These are phyloP conservation scores for Epichloe hybrida DNA, from an alignment of 2,329 filamentous ascomycete species.

Conservation along the genomic window DNA sequence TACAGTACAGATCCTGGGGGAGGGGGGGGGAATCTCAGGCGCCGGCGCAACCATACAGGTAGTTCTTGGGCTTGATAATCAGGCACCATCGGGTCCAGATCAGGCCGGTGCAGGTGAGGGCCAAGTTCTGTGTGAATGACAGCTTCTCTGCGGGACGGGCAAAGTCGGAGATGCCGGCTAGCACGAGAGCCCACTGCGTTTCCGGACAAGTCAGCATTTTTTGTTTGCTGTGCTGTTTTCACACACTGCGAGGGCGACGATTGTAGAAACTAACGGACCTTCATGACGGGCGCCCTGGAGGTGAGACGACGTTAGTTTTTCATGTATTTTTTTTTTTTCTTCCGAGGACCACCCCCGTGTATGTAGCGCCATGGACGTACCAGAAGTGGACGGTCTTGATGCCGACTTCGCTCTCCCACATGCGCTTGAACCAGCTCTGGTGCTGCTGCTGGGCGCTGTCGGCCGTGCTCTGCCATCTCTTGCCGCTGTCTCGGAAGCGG, in stretches of 20 bases:
- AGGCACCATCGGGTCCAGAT: slow-evolving; percentile 99
- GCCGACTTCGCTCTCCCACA: slow-evolving; percentile 73
- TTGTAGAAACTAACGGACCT: slow-evolving; percentile 26
- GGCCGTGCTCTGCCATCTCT: slow-evolving; percentile 60
- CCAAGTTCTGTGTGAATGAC: slow-evolving; percentile 81
- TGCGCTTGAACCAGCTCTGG: slow-evolving; percentile 54
- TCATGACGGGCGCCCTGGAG: slow-evolving; percentile 84
- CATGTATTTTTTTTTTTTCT: too few relatives aligned
- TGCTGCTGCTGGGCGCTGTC: slow-evolving; percentile 29
- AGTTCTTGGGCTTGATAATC: slow-evolving; percentile 87
- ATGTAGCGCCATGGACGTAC: slow-evolving; percentile 29
- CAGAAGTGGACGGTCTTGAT: slow-evolving; percentile 97
- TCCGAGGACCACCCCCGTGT: too few relatives aligned
- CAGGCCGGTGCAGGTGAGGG: slow-evolving; percentile 76
- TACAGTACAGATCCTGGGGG: background rate
- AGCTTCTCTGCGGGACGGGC: slow-evolving; percentile 83
- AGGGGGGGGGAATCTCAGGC: background rate
- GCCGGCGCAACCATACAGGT: slow-evolving; percentile 48
- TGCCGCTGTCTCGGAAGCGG: slow-evolving; percentile 28
- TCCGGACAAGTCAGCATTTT: background rate
- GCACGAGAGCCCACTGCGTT: slow-evolving; percentile 74
- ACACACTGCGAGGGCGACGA: background rate
- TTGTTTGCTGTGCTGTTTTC: background rate
- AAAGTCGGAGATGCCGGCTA: slow-evolving; percentile 87
- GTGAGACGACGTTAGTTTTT: background rate